Evolutionary conservation across 306 rosid genomes (phyloP), one percentile per base, ranked within the genome.

Genomic region (Lathyrus aphaca): DNA sequence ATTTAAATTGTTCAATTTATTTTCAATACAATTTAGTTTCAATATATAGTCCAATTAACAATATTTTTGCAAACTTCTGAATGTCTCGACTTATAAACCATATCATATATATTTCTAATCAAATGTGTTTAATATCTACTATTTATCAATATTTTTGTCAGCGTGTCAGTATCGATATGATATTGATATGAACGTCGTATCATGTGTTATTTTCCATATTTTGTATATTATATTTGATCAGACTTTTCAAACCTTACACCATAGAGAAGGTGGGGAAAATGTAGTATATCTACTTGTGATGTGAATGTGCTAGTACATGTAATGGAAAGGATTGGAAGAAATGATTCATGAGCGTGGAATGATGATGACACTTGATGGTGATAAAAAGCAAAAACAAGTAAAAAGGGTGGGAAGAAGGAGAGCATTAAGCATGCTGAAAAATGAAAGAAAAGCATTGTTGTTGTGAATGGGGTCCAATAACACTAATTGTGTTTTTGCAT

Each of bases 261-360:
- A 55, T 45, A 45, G 19, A 71, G 63, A 53, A 59, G 54, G 37
- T 59, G 75, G 15, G 32, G 62, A 10, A 71, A 53, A 27, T 27
- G 55, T 49, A 58, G 42, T 29, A 23, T 25, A 38, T 51, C 59
- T 59, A 63, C 62, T 62, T 37, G 62, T 15, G 76, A 68, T 42
- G 62, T 18, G 77, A 79, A 68, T 60, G 71, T 35, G 61, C 4
- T 18, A 37, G 66, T 71, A 51, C 30, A 42, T 42, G 19, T 39
- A 82, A 61, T 49, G 55, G 56, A 73, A 77, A 59, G 63, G 76
- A 74, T 30, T 69, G 72, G 83, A 72, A 72, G 91, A 75, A 85
- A 94, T 91, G 96, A 94, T 94, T 85, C 77, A 49, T 78, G 73
- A 74, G 86, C 82, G 89, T 82, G 92, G 87, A 87, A 64, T 77